phyloP scores from a whole-genome alignment of 2,329 filamentous ascomycete species.

The Aureobasidium sp. region DNA sequence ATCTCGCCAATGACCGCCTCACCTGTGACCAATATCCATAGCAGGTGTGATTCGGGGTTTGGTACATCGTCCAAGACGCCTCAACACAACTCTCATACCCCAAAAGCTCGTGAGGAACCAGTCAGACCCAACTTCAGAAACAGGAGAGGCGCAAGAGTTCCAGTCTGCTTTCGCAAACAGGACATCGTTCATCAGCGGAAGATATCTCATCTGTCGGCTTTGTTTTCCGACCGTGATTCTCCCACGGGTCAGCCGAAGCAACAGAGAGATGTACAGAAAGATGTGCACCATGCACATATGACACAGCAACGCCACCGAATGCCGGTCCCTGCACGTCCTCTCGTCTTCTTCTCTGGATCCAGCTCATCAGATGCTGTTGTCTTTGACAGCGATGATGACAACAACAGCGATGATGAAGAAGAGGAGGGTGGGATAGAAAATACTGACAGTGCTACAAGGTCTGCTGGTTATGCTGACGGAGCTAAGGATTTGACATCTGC shows the following conservation, averaged over 20 bases:
- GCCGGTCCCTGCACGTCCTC: neutral
- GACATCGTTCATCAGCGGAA: neutral
- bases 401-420: neutral
- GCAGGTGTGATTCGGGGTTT: neutral
- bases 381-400: neutral
- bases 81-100: neutral
- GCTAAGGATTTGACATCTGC: neutral
- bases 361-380: neutral
- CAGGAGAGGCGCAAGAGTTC: neutral
- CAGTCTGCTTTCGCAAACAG: conserved; percentile 5
- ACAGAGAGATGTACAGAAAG: too few species aligned
- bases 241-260: neutral
- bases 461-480: neutral
- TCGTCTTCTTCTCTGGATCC: neutral
- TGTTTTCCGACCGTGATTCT: neutral
- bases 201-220: neutral
- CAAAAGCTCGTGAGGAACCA: neutral
- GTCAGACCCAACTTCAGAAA: neutral
- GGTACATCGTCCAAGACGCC: neutral
- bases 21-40: neutral
- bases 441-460: neutral
- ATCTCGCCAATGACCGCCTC: neutral
- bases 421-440: neutral
- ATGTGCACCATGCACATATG: neutral
- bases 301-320: neutral